A percentile compares a stretch with the other conserved stretches of the same genome.
phyloP scores from a whole-genome alignment of 2,329 filamentous ascomycete genomes.

The Botryotinia convoluta region DNA sequence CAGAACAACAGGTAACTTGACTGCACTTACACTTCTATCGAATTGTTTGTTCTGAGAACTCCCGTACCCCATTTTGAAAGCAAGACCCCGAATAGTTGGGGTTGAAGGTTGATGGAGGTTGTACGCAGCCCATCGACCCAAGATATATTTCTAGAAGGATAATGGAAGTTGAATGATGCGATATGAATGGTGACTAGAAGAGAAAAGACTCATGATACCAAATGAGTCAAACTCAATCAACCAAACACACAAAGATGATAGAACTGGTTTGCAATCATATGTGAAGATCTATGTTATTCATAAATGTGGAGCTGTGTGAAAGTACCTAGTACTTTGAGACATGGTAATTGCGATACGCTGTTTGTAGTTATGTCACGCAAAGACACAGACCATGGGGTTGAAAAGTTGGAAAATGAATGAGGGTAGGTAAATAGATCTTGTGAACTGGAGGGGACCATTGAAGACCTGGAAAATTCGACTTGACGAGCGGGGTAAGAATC shows the following conservation, averaged over 20 bases:
- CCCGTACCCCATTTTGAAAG: not conserved
- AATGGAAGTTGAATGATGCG: not conserved
- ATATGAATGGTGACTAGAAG: not conserved
- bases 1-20: not conserved
- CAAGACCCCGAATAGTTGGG: not conserved
- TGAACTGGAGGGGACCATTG: not conserved
- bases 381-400: not conserved
- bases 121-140: not conserved
- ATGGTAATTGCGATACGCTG: not conserved
- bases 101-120: not conserved
- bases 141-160: not conserved
- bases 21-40: not conserved
- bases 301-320: not conserved
- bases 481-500: not conserved
- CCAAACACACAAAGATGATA: not conserved
- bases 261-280: not conserved
- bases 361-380: not conserved
- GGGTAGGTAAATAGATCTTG: rapidly evolving
- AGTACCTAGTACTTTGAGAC: not conserved
- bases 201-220: not conserved
- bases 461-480: not conserved
- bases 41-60: not conserved
- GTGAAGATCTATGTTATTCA: not conserved
- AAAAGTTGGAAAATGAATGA: not conserved
- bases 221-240: not conserved